Evolutionary conservation across 2,329 filamentous ascomycete species (phyloP), one percentile per base, ranked within the genome.

Genomic region (Aureobasidium vineae): DNA sequence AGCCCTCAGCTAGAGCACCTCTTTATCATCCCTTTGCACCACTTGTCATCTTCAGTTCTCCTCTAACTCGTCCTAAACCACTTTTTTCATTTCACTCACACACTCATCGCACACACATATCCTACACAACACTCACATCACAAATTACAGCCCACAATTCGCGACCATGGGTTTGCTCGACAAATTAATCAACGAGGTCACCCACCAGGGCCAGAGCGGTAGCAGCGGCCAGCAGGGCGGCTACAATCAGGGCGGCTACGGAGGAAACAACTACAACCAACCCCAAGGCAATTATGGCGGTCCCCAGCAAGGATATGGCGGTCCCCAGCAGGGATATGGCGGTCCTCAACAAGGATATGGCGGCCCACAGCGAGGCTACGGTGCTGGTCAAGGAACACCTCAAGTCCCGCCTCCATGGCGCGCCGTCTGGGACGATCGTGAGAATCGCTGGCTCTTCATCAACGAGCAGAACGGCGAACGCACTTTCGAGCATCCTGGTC

Each of bases 391-490:
- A 53, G 57, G 63, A 45, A 60, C 66, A 38, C 76, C 72, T 10
- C 72, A 75, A 47, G 71, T 77, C 11, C 77, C 79, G 10, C 74
- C 73, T 40, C 80, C 80, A 19, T 83, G 81, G 81, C 70, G 76
- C 52, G 74, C 80, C n/a, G 76, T 77, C 59, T 82, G 79, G 79
- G 77, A 80, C 56, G 72, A 74, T 26, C 74, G 73, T 63, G 75
- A 76, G 26, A 69, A 74, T 43, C 76, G 79, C 70, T 82, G 77
- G 75, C 71, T 79, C 71, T 83, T 77, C 73, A 72, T 82, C 68
- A 83, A 83, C 72, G 74, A 79, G 64, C 74, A 81, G 69, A 82
- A 76, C 26, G 80, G 80, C 45, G 75, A 81, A 71, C 75, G 76
- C 21, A 78, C 73, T 52, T 79, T 75, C 69, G 73, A 80, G 36